Conservation (phyloP, 164 flowering plant species). For the Aristolochia contorta region DNA sequence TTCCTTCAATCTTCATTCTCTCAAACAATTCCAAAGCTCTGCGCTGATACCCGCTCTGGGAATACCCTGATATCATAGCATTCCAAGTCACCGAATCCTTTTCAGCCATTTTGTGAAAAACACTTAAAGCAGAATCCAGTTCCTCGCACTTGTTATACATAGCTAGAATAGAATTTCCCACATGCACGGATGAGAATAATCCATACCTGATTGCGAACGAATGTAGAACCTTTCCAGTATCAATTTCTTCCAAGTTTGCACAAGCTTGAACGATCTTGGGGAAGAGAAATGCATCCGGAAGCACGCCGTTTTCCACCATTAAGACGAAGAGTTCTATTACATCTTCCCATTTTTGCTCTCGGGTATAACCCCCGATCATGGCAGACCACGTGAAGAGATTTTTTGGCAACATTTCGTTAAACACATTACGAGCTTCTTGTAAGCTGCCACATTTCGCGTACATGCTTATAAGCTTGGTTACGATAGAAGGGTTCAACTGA, state of each 20-base stretch:
- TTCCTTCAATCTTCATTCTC: slow-evolving; percentile 18
- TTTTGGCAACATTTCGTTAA: slow-evolving; percentile 15
- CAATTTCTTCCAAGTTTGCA: slow-evolving; percentile 14
- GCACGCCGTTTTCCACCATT: slow-evolving; percentile 14
- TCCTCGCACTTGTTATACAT: slow-evolving; percentile 24
- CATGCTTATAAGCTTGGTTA: slow-evolving; percentile 25
- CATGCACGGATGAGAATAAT: slow-evolving; percentile 7
- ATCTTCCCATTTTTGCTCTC: slow-evolving; percentile 19
- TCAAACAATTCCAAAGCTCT: slow-evolving; percentile 16
- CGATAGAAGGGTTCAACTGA: slow-evolving; percentile 8
- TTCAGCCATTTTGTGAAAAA: slow-evolving; percentile 17
- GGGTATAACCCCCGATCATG: slow-evolving; percentile 21
- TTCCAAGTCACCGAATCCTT: slow-evolving; percentile 22
- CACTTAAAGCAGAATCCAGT: slow-evolving; percentile 7
- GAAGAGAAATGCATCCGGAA: slow-evolving; percentile 18
- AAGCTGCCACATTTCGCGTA: slow-evolving; percentile 24
- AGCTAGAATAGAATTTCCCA: slow-evolving; percentile 16
- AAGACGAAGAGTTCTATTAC: slow-evolving; percentile 12
- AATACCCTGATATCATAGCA: slow-evolving; percentile 22
- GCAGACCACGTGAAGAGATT: slow-evolving; percentile 24
- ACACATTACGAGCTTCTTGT: slow-evolving; percentile 19
- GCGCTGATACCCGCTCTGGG: slow-evolving; percentile 11
- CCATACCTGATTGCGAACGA: slow-evolving; percentile 13
- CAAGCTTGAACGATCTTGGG: slow-evolving; percentile 24
- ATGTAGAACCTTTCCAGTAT: slow-evolving; percentile 14